Percentiles rank a stretch among this genome's conserved stretches.
Evolutionary conservation across 2,329 filamentous ascomycete species (phyloP).

Genomic region (Paraconiothyrium sp.): DNA sequence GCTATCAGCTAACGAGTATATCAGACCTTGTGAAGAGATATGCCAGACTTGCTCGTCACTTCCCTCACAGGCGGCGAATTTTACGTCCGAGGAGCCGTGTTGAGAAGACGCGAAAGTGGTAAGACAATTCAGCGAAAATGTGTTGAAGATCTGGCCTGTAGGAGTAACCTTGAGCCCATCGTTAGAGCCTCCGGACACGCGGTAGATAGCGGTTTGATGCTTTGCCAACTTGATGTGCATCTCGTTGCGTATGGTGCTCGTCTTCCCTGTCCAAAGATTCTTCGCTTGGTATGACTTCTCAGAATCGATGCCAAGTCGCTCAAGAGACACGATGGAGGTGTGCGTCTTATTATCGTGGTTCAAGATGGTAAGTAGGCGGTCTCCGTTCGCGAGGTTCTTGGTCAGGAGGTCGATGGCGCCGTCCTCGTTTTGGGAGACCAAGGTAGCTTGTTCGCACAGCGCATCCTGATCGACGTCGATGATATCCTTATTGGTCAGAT

Average conservation of each 20-base stretch:
- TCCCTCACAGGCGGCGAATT: constrained; percentile 52
- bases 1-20: constrained; percentile 51
- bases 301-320: constrained; percentile 49
- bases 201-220: constrained; percentile 56
- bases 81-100: constrained; percentile 24
- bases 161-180: constrained; percentile 43
- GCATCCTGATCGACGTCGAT: constrained; percentile 57
- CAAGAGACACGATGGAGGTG: constrained; percentile 46
- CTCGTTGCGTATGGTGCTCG: constrained; percentile 28
- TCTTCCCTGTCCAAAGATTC: constrained; percentile 56
- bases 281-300: constrained; percentile 46
- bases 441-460: constrained; percentile 57
- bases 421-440: constrained; percentile 58
- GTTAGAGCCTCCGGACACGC: constrained; percentile 43
- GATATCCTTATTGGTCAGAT: constrained; percentile 50
- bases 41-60: constrained; percentile 57
- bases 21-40: constrained; percentile 41
- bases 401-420: constrained; percentile 57
- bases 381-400: constrained; percentile 58
- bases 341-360: constrained; percentile 51
- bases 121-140: constrained; percentile 56
- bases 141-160: constrained; percentile 62
- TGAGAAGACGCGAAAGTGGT: constrained; percentile 39
- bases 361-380: constrained; percentile 59
- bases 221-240: constrained; percentile 44